Evolutionary conservation across 108 stramenopile genomes (phyloP).

Genomic region (Cyclotella baltica): DNA sequence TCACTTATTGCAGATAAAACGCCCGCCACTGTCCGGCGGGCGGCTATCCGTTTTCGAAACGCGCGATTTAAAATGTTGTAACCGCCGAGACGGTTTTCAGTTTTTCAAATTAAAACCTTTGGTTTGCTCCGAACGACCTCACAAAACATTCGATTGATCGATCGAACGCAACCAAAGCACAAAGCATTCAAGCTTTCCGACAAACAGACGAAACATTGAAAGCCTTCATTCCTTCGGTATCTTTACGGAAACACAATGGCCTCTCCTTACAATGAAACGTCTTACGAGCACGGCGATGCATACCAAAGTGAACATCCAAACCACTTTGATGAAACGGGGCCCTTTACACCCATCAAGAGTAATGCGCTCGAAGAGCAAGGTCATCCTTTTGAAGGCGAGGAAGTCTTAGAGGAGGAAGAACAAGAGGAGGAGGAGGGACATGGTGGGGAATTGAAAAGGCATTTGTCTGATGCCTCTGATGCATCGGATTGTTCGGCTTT

Average conservation of each 20-base stretch:
- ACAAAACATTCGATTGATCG: too few relatives aligned
- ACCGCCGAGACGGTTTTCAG: too few relatives aligned
- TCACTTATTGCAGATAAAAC: too few relatives aligned
- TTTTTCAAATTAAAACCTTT: too few relatives aligned
- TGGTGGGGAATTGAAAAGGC: background rate
- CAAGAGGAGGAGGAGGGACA: background rate
- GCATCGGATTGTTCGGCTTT: conserved; percentile 10
- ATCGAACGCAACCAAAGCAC: background rate
- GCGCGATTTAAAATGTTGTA: too few relatives aligned
- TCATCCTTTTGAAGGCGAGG: background rate
- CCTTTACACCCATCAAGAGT: background rate
- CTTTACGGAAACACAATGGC: background rate
- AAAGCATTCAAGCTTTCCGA: background rate
- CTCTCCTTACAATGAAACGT: background rate
- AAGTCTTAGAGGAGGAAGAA: background rate
- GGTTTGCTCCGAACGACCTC: background rate
- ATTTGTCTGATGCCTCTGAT: conserved; percentile 1
- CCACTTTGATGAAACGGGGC: background rate
- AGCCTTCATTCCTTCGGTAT: too few relatives aligned
- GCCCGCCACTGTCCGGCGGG: too few relatives aligned
- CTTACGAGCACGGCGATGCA: background rate
- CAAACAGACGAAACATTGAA: conserved; percentile 6
- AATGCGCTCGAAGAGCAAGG: background rate
- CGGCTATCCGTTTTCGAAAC: too few relatives aligned
- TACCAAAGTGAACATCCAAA: background rate